Conservation (phyloP, 2,329 filamentous ascomycete species). For the Decorospora gaudefroyi region DNA sequence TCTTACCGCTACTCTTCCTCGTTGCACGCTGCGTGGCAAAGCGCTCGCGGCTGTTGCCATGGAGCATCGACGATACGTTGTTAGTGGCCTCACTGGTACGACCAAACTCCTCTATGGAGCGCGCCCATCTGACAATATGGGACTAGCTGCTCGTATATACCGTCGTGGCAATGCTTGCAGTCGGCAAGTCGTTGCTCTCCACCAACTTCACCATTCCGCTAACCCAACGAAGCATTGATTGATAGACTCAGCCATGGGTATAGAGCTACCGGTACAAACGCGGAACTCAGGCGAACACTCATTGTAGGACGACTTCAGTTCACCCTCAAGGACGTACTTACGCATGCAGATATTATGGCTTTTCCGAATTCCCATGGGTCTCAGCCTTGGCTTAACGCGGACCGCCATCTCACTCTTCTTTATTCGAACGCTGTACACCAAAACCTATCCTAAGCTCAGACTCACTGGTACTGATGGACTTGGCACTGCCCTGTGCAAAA, state of each 20-base stretch:
- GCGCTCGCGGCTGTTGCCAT: constrained; percentile 19
- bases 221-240: constrained; percentile 20
- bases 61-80: constrained; percentile 30
- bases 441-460: constrained; percentile 25
- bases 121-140: background rate
- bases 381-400: constrained; percentile 24
- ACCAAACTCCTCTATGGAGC: background rate
- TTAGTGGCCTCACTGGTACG: constrained; percentile 28
- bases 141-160: constrained; percentile 25
- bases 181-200: constrained; percentile 17
- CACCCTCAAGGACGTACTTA: constrained; percentile 7
- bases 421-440: constrained; percentile 31
- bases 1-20: constrained; percentile 25
- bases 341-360: constrained; percentile 29
- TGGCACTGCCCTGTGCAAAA: background rate
- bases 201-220: constrained; percentile 6
- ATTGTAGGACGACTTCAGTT: constrained; percentile 13
- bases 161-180: constrained; percentile 18
- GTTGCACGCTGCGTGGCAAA: constrained; percentile 28
- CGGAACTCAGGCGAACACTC: constrained; percentile 20
- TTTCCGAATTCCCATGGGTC: constrained; percentile 25
- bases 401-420: constrained; percentile 35
- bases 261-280: constrained; percentile 4
- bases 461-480: constrained; percentile 21
- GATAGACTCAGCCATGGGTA: constrained; percentile 22